Base-by-base conservation (phyloP, 225 moss, liverwort and hornwort species). In the Sphagnum contortum region DNA sequence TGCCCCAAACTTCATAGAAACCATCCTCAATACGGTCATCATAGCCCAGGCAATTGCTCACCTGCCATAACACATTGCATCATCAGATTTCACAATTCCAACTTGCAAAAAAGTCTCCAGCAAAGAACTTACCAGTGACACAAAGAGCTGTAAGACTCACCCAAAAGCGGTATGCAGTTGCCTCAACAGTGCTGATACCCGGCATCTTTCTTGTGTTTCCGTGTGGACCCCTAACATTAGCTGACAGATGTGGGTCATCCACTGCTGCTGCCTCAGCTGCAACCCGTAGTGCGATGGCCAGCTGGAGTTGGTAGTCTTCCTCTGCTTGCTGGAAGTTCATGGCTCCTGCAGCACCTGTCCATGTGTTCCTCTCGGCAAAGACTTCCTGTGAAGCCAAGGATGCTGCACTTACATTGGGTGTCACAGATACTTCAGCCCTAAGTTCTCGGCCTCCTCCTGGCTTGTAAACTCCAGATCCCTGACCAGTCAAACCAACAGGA, bases 1-100 rank as follows among this genome's bases (percentile, higher is more conserved):
- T 98, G 3, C 96, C 96, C 92, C 96, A 98, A 7, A 98, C 74
- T 74, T 92, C 96, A 70, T 92, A 92, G 64, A 92, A 92, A 44
- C 96, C 96, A 76, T 98, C 96, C 80, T 98, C 96, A 44, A 98
- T 86, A 52, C 87, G 90, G 44, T 98, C 92, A 58, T 98, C 92
- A 2, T 92, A 98, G 56, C 88, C 80, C 75, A 98, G 74, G 68
- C 83, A 92, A 71, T 81, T 88, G 80, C 87, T 90, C 62, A 91
- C 91, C 94, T 94, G 91, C 60, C 69, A 68, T n/a, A 47, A 1
- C 5, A 45, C 12, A 50, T 53, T 62, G 50, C 3, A 46, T 45
- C 46, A 46, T 59, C 8, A 47, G 9, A 47, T 48, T 49, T 48
- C 48, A 44, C n/a, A n/a, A 29, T 48, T 59, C 10, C 4, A 57